Evolutionary conservation across 805 yeast genomes (phyloP).

Genomic region (Lipomyces orientalis): DNA sequence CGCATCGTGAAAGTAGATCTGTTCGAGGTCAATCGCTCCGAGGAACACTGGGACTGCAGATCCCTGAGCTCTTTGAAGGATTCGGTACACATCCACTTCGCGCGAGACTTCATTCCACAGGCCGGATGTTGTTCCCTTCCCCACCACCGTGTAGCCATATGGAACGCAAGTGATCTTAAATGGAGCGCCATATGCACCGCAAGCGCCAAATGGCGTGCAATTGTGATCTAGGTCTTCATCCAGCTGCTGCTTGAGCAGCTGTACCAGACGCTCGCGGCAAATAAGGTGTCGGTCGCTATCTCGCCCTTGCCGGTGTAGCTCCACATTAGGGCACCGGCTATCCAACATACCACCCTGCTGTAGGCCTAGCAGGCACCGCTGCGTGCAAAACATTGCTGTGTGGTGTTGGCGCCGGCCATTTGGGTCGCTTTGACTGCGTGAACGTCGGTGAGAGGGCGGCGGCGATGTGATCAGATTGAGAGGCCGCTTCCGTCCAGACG

Average conservation of each 20-base stretch:
- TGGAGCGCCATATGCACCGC: not conserved
- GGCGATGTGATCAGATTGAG: not conserved
- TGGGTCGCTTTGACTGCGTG: conserved; percentile 4
- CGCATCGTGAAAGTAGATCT: too few species aligned
- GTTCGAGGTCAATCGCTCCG: too few species aligned
- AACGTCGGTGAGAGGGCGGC: not conserved
- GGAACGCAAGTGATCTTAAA: conserved; percentile 5
- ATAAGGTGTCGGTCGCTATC: not conserved
- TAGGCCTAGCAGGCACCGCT: conserved; percentile 6
- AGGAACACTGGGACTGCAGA: too few species aligned
- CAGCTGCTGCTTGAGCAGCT: conserved; percentile 3
- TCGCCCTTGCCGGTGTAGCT: conserved; percentile 3
- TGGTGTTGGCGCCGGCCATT: not conserved
- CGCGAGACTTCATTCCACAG: not conserved
- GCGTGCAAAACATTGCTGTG: conserved; percentile 8
- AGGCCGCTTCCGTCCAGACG: not conserved
- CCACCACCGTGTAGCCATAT: conserved; percentile 9
- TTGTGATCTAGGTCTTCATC: not conserved
- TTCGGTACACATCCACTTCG: not conserved
- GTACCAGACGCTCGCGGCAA: not conserved
- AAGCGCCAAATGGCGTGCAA: not conserved
- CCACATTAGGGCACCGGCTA: conserved; percentile 2
- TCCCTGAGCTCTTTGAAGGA: too few species aligned
- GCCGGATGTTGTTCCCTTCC: conserved; percentile 4
- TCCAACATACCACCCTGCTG: not conserved